Evolutionary conservation across 441 rosid genomes (phyloP).

Genomic region (Jatropha podagrica): DNA sequence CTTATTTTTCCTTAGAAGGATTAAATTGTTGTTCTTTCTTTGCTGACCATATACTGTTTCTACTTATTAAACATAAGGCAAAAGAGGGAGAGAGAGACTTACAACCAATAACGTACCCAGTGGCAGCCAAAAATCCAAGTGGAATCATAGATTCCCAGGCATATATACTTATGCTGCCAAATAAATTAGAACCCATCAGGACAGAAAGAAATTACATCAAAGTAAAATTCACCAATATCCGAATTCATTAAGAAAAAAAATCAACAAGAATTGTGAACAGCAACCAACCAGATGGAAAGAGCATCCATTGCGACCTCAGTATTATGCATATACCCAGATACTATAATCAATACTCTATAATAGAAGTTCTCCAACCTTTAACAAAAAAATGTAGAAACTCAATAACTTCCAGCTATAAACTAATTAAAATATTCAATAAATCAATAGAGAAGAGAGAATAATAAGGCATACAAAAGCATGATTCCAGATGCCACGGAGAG

Average conservation of each 20-base stretch:
- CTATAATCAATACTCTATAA: conserved; percentile 40
- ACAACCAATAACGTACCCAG: conserved; percentile 38
- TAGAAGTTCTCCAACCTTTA: conserved; percentile 52
- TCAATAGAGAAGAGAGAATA: conserved; percentile 1
- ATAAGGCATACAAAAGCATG: conserved; percentile 42
- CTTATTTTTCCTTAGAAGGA: neutral
- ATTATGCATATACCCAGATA: conserved; percentile 40
- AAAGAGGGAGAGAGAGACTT: neutral
- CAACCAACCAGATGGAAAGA: conserved; percentile 46
- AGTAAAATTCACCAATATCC: neutral
- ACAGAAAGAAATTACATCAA: neutral
- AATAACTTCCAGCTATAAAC: conserved; percentile 7
- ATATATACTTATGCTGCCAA: conserved; percentile 35
- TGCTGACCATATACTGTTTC: neutral
- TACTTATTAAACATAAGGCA: neutral
- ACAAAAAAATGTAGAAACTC: conserved; percentile 12
- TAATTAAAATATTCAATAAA: conserved; percentile 5
- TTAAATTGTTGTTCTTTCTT: neutral
- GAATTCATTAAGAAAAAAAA: neutral
- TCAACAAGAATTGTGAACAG: neutral
- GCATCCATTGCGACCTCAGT: conserved; percentile 45
- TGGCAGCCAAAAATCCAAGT: conserved; percentile 53
- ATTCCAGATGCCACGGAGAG: conserved; percentile 55
- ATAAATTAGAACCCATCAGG: neutral
- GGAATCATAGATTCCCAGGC: conserved; percentile 56